Percentiles rank a stretch among this genome's conserved stretches.
phyloP scores from a whole-genome alignment of 106 monocot species.

The Xerophyta viscosa region DNA sequence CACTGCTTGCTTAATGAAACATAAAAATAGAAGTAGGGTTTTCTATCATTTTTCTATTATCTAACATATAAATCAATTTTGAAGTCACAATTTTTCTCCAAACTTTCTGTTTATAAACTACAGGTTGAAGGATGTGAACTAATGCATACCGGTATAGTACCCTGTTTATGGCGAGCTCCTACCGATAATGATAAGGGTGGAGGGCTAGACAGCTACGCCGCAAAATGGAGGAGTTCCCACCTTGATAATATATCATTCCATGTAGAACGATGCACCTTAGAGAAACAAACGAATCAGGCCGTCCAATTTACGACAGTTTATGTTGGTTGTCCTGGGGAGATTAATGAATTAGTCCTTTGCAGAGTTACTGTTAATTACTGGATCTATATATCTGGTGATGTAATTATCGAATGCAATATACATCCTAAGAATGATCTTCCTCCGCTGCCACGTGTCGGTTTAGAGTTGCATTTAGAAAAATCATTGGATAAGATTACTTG shows the following conservation, averaged over 20 bases:
- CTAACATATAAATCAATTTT: too few relatives aligned
- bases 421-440: constrained; percentile 65
- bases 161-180: constrained; percentile 90
- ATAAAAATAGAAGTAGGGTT: too few relatives aligned
- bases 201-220: constrained; percentile 39
- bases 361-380: constrained; percentile 36
- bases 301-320: constrained; percentile 40
- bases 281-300: constrained; percentile 32
- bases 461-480: constrained; percentile 48
- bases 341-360: constrained; percentile 25
- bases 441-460: constrained; percentile 82
- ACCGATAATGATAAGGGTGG: constrained; percentile 98
- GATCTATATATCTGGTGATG: constrained; percentile 65
- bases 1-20: too few relatives aligned
- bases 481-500: constrained; percentile 60
- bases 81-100: too few relatives aligned
- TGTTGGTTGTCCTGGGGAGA: constrained; percentile 19
- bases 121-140: constrained; percentile 53
- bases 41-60: too few relatives aligned
- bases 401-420: constrained; percentile 55
- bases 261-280: constrained; percentile 31
- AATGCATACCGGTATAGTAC: constrained; percentile 44
- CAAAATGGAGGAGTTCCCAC: constrained; percentile 47
- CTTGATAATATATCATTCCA: constrained; percentile 50
- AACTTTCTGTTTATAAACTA: neutral